Base-by-base conservation (phyloP, 805 yeast genomes). In the Cyberlindnera galapagoensis region DNA sequence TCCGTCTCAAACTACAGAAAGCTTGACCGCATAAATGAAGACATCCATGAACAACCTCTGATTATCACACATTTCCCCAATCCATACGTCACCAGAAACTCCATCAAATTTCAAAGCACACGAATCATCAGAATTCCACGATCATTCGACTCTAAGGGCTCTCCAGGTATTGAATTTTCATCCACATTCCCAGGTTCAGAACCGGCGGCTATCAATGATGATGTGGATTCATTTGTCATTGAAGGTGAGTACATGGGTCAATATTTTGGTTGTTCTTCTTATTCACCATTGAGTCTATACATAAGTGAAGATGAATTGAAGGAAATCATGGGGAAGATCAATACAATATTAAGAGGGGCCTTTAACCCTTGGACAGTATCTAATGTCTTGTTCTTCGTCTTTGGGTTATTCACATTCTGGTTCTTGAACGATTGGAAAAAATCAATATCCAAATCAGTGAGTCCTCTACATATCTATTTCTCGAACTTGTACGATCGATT, bases 21-120 rank as follows among this genome's bases (percentile, higher is more conserved):
- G 10, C 17, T 54, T 2, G 47, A 33, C 1, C 34, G 34, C 11
- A 34, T 21, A 5, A 38, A 33, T 10, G 54, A 55, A 26, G 59
- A 50, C 21, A 46, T 47, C 19, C 57, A 57, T 27, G 54, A 54
- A 4, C 50, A 46, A 20, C 54, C 69, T 3, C 43, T 76, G 9
- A 69, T 73, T 14, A 53, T 76, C 8, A 78, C 79, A 20, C 88
- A 80, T 53, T 81, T 78, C 47, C 87, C 86, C 6, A 76, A 78
- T 42, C 57, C 66, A 4, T 67, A 76, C 48, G 65, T 46, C 1
- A 49, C 60, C 4, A 37, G 31, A 4, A 47, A 46, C 7, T 57
- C 72, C 3, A 33, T 36, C 0, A 40, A 31, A 14, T 65, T 47
- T 37, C 27, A 35, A 13, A 35, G 46, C 7, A 73, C 82, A 1